Evolutionary conservation across 169 alveolate genomes (phyloP).

Genomic region (Eimeria falciformis): DNA sequence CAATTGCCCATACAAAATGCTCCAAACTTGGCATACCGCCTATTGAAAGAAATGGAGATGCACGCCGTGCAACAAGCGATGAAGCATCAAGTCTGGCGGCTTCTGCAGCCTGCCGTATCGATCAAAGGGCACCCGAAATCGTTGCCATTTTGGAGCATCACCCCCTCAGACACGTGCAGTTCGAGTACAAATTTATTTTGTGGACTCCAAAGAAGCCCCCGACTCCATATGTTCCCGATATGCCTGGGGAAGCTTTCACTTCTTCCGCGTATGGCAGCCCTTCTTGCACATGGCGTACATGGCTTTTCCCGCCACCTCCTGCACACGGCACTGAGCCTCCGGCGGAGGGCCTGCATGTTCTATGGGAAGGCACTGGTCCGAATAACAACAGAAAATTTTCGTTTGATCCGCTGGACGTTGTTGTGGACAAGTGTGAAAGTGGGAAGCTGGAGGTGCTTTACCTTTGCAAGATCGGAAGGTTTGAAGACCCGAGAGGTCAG

Average conservation of each 20-base stretch:
- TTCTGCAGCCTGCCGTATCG: conserved; percentile 63
- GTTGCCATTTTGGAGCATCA: conserved; percentile 60
- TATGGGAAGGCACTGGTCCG: conserved; percentile 77
- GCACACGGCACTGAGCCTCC: conserved; percentile 69
- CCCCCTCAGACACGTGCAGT: conserved; percentile 51
- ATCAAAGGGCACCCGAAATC: conserved; percentile 50
- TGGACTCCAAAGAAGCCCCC: conserved; percentile 47
- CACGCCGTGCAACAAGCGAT: neutral
- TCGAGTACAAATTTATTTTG: conserved; percentile 72
- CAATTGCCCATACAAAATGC: conserved; percentile 13
- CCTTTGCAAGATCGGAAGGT: conserved; percentile 69
- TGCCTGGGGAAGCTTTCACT: conserved; percentile 57
- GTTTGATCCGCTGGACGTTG: conserved; percentile 74
- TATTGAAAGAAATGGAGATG: neutral
- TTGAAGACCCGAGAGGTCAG: conserved; percentile 73
- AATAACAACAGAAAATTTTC: conserved; percentile 62
- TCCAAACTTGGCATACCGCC: neutral
- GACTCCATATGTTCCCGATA: conserved; percentile 60
- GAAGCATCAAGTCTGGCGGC: conserved; percentile 55
- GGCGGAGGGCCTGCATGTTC: neutral
- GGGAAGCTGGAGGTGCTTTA: conserved; percentile 70
- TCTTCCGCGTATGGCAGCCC: conserved; percentile 68
- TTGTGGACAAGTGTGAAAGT: conserved; percentile 63
- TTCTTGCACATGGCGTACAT: conserved; percentile 69
- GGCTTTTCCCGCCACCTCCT: conserved; percentile 77